Conservation (phyloP, 371 early-diverging fungal species). For the Mucor piriformis region DNA sequence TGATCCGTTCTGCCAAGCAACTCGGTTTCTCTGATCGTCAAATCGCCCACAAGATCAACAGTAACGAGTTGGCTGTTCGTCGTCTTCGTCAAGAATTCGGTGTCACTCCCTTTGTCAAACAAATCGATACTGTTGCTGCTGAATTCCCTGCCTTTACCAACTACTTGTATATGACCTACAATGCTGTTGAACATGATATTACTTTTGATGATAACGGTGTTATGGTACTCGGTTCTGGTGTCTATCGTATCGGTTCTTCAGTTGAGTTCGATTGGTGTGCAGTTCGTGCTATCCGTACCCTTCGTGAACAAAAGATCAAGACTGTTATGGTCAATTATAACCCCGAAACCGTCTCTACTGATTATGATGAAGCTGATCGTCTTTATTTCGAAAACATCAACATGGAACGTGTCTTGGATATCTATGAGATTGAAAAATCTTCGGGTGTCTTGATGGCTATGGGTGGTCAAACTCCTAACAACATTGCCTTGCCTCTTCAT, state of each 20-base stretch:
- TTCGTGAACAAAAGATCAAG: slow-evolving; percentile 79
- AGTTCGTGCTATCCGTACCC: slow-evolving; percentile 87
- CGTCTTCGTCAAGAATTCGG: slow-evolving; percentile 75
- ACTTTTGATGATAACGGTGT: slow-evolving; percentile 84
- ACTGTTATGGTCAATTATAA: slow-evolving; percentile 98
- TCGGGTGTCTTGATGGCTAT: slow-evolving; percentile 87
- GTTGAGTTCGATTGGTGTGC: slow-evolving; percentile 98
- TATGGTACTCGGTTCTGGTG: slow-evolving; percentile 95
- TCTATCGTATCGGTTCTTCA: slow-evolving; percentile 94
- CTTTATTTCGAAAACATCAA: slow-evolving; percentile 94
- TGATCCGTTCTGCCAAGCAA: slow-evolving; percentile 81
- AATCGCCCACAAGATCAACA: slow-evolving; percentile 71
- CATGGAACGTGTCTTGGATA: slow-evolving; percentile 90
- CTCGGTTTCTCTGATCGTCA: slow-evolving; percentile 92
- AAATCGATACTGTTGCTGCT: slow-evolving; percentile 96
- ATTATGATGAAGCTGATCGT: slow-evolving; percentile 95
- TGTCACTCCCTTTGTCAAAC: slow-evolving; percentile 93
- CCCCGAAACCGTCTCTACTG: slow-evolving; percentile 96
- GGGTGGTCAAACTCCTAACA: slow-evolving; percentile 96
- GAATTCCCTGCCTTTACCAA: slow-evolving; percentile 97
- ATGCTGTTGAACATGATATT: slow-evolving; percentile 88
- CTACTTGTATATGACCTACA: slow-evolving; percentile 96
- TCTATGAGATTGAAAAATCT: slow-evolving; percentile 85
- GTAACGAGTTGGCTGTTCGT: slow-evolving; percentile 89
- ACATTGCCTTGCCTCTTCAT: slow-evolving; percentile 88